Conservation (phyloP, 2,329 filamentous ascomycete species). For the Colletotrichum gigasporum region DNA sequence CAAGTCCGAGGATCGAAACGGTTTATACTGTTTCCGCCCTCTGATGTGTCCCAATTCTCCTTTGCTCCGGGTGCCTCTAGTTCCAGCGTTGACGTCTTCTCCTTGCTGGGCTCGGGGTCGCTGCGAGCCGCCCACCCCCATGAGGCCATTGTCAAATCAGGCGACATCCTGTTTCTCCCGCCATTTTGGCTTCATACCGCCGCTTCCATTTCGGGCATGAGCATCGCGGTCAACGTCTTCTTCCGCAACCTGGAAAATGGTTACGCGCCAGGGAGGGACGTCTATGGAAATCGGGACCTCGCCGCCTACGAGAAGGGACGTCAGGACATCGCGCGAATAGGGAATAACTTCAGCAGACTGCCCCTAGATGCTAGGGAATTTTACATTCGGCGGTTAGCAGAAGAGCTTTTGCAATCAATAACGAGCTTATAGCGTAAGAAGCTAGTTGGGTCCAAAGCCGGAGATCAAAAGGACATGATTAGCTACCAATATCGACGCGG, state of each 20-base stretch:
- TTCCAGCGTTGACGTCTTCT: constrained; percentile 79
- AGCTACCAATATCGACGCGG: too few species aligned
- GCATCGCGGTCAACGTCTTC: constrained; percentile 89
- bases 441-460: not conserved
- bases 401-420: constrained; percentile 64
- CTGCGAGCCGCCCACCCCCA: constrained; percentile 67
- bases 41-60: constrained; percentile 74
- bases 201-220: constrained; percentile 64
- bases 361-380: constrained; percentile 76
- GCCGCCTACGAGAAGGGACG: constrained; percentile 86
- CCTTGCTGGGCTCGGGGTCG: constrained; percentile 49
- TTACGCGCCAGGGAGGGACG: constrained; percentile 80
- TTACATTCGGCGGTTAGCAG: constrained; percentile 77
- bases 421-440: not conserved
- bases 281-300: constrained; percentile 89
- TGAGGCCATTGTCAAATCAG: constrained; percentile 72
- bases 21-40: constrained; percentile 81
- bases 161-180: constrained; percentile 84
- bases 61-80: constrained; percentile 83
- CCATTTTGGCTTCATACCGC: constrained; percentile 87
- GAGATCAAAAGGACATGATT: too few species aligned
- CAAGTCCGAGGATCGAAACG: constrained; percentile 80
- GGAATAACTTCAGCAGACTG: constrained; percentile 69
- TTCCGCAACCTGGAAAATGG: constrained; percentile 75
- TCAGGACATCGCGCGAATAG: constrained; percentile 74